Evolutionary conservation across 345 rosid genomes (phyloP), one percentile per base, ranked within the genome.

Genomic region (Populus tremula): DNA sequence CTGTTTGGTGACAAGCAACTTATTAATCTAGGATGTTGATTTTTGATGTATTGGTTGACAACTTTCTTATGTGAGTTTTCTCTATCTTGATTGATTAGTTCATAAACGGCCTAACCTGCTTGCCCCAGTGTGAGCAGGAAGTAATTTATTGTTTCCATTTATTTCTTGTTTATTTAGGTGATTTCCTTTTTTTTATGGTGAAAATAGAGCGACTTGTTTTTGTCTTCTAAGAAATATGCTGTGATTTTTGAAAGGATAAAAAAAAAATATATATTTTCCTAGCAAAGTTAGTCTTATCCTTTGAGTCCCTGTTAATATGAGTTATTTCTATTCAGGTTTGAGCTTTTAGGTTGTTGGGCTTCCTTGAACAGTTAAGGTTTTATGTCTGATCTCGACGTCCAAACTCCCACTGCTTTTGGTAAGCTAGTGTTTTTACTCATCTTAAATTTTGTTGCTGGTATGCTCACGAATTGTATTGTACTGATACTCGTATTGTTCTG

Each of bases 321-420:
- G 16, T 53, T 25, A n/a, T 54, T 73, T 1, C 36, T 70, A 3
- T 77, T 29, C 74, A 88, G 91, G 84, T 85, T 85, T 86, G 84
- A 88, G 91, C 84, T 39, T 78, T 67, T 75, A 70, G 81, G 88
- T 84, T 75, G 81, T 67, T 80, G 49, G 78, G 59, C 83, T 80
- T 87, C 83, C 56, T 79, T 62, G 64, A 73, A 70, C 73, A 84
- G 80, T 81, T 27, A 81, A 89, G 82, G 25, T 74, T 91, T 91
- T 91, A 91, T 92, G 93, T 92, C 97, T 89, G 94, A 91, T 66
- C 86, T 87, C 54, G 97, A 90, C 84, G 33, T 74, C 88, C 91
- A 88, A 87, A 75, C 88, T 84, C 97, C 93, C 69, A 69, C 90
- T 82, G 69, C 94, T 74, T 89, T 84, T 80, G 94, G 97, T 92